Evolutionary conservation across 768 basidiomycete genomes (phyloP).

Genomic region (Boletus rubropictus): DNA sequence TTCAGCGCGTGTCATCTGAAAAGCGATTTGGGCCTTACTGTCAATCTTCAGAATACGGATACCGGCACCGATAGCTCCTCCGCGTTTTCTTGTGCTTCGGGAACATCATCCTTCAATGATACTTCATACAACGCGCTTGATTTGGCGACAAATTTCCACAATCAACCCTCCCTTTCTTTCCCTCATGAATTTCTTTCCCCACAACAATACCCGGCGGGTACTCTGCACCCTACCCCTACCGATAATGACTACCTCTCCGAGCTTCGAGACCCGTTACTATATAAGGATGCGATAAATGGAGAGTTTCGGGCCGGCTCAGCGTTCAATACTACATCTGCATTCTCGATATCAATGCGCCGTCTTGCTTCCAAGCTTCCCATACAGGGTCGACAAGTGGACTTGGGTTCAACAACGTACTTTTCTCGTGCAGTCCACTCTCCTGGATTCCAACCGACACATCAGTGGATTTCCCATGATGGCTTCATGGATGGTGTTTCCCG

Average conservation of each 20-base stretch:
- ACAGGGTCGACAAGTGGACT: constrained; percentile 18
- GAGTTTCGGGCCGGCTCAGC: constrained; percentile 8
- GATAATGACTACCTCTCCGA: constrained; percentile 13
- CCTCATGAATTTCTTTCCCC: constrained; percentile 8
- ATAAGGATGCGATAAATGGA: constrained; percentile 12
- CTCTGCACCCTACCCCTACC: background rate
- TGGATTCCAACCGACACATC: constrained; percentile 15
- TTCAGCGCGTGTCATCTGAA: constrained; percentile 10
- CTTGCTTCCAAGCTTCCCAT: constrained; percentile 28
- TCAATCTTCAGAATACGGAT: constrained; percentile 5
- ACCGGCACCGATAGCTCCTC: background rate
- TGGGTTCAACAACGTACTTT: constrained; percentile 11
- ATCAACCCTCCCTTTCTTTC: constrained; percentile 1
- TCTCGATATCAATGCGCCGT: constrained; percentile 31
- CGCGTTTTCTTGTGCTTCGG: constrained; percentile 5
- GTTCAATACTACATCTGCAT: constrained; percentile 11
- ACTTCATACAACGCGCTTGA: background rate
- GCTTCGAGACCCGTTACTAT: constrained; percentile 9
- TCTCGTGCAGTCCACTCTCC: constrained; percentile 8
- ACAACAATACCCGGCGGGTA: constrained; percentile 4
- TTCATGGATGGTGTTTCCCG: constrained; percentile 4
- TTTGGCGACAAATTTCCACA: constrained; percentile 6
- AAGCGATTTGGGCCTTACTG: constrained; percentile 8
- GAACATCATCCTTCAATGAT: constrained; percentile 1
- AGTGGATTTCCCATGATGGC: constrained; percentile 12